Evolutionary conservation across 2,329 filamentous ascomycete species (phyloP).

Genomic region (Talaromyces rugulosus): DNA sequence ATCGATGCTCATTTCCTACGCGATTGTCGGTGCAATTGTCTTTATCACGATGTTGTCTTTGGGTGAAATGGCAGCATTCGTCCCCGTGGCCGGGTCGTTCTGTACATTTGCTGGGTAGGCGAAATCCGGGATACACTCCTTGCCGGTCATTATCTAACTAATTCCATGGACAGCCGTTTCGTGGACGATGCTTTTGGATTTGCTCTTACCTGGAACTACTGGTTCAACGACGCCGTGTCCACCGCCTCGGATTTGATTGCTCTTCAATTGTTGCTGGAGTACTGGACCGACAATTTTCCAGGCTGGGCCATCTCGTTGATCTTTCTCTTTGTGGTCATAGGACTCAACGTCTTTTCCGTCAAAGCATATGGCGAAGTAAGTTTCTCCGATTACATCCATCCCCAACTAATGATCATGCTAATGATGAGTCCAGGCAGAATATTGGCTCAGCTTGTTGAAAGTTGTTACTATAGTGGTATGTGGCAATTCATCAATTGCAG

Average conservation of each 20-base stretch:
- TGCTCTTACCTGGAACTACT: constrained; percentile 47
- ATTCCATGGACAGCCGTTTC: constrained; percentile 29
- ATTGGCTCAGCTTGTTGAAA: constrained; percentile 40
- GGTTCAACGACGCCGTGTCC: constrained; percentile 62
- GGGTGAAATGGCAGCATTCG: constrained; percentile 59
- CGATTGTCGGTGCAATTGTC: constrained; percentile 54
- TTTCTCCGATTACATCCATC: background rate
- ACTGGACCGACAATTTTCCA: constrained; percentile 60
- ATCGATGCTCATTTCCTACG: constrained; percentile 41
- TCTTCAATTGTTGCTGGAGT: constrained; percentile 55
- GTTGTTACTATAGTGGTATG: constrained; percentile 39
- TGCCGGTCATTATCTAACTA: constrained; percentile 2
- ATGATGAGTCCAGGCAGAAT: constrained; percentile 29
- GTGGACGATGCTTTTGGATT: constrained; percentile 44
- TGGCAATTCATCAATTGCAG: constrained; percentile 20
- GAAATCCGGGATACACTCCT: background rate
- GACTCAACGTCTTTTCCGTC: constrained; percentile 51
- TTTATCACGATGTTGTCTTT: constrained; percentile 76
- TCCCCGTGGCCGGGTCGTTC: constrained; percentile 53
- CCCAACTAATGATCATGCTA: background rate
- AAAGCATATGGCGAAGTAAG: constrained; percentile 51
- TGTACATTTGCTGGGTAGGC: constrained; percentile 52
- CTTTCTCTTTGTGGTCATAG: constrained; percentile 55
- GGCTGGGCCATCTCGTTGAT: constrained; percentile 61
- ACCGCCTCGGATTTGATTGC: constrained; percentile 59